Conservation (phyloP, 2,329 filamentous ascomycete genomes). For the Stemphylium vesicarium region DNA sequence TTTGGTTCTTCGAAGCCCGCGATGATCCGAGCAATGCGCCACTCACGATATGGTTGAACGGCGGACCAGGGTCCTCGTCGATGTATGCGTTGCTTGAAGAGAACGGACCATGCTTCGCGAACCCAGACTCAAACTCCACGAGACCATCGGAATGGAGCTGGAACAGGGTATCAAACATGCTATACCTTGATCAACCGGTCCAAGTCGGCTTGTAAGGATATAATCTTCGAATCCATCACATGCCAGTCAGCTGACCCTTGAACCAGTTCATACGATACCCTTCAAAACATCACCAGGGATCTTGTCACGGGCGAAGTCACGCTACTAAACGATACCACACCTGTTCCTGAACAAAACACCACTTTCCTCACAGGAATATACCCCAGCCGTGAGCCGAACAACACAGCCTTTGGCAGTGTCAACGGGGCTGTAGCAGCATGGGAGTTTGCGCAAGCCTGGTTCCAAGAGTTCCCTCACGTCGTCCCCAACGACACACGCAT, state of each 20-base stretch:
- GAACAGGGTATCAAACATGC: conserved; percentile 48
- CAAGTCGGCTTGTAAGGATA: conserved; percentile 57
- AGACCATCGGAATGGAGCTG: conserved; percentile 22
- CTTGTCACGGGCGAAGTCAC: conserved; percentile 20
- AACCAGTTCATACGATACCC: conserved; percentile 53
- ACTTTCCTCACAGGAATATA: conserved; percentile 26
- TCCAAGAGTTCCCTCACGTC: conserved; percentile 30
- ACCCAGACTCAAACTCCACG: conserved; percentile 17
- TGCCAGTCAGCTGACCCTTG: neutral
- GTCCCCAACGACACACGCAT: conserved; percentile 26
- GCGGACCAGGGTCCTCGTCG: conserved; percentile 35
- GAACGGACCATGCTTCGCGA: conserved; percentile 58
- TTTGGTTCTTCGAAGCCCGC: conserved; percentile 60
- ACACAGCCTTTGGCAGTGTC: conserved; percentile 24
- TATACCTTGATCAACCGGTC: conserved; percentile 70
- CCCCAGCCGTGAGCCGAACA: conserved; percentile 24
- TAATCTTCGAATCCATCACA: neutral
- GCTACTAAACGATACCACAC: conserved; percentile 18
- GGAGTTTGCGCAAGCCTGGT: conserved; percentile 30
- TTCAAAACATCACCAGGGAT: conserved; percentile 28
- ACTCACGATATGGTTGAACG: conserved; percentile 61
- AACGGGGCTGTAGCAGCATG: conserved; percentile 29
- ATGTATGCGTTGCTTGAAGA: conserved; percentile 57
- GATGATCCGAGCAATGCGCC: conserved; percentile 58
- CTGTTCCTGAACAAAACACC: conserved; percentile 23